Conservation (phyloP, 1,139 yeast species). For the Geotrichum aggregatum region DNA sequence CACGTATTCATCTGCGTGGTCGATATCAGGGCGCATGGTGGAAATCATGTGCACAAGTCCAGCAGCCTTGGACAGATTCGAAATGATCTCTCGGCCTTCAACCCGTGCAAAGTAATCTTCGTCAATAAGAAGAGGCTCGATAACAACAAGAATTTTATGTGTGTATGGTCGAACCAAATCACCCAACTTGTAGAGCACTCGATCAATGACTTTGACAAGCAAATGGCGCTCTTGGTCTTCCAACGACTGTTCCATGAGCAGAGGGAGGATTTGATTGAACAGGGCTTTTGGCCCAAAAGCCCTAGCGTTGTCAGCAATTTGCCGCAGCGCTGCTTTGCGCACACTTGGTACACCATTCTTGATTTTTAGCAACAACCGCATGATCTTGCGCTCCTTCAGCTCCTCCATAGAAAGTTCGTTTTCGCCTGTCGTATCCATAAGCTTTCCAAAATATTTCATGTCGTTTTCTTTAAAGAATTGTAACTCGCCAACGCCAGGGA, state of each 20-base stretch:
- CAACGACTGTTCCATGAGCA: constrained; percentile 64
- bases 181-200: constrained; percentile 63
- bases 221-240: constrained; percentile 84
- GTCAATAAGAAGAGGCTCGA: constrained; percentile 76
- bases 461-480: constrained; percentile 71
- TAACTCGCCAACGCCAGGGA: constrained; percentile 62
- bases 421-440: constrained; percentile 44
- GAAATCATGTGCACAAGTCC: constrained; percentile 78
- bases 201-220: constrained; percentile 68
- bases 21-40: constrained; percentile 75
- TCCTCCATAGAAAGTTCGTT: constrained; percentile 49
- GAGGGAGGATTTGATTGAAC: constrained; percentile 66
- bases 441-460: constrained; percentile 63
- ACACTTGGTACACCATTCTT: constrained; percentile 72
- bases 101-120: constrained; percentile 68
- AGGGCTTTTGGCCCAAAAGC: constrained; percentile 66
- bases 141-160: constrained; percentile 64
- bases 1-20: constrained; percentile 75
- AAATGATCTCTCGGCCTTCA: constrained; percentile 76
- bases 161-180: constrained; percentile 69
- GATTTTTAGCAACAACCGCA: constrained; percentile 61
- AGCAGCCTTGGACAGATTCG: constrained; percentile 72
- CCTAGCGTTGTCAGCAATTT: constrained; percentile 60
- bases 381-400: constrained; percentile 55
- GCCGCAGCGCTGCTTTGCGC: constrained; percentile 68